Evolutionary conservation across 164 flowering plant genomes (phyloP).

Genomic region (Liquidambar formosana): DNA sequence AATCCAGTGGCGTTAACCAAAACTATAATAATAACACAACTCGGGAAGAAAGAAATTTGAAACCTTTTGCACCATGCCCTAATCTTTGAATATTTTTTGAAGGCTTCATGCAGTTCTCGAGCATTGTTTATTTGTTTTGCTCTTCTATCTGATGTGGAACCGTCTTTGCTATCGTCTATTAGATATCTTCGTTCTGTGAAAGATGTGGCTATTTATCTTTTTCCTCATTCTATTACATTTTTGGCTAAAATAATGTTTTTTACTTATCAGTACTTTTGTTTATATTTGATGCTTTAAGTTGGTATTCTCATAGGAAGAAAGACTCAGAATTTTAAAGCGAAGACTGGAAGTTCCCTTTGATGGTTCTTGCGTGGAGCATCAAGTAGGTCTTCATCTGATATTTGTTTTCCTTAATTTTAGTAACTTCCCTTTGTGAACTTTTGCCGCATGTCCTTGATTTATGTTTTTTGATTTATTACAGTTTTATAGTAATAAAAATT

Average conservation of each 20-base stretch:
- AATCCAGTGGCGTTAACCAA: too few relatives aligned
- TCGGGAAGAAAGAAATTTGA: too few relatives aligned
- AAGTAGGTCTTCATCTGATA: constrained; percentile 42
- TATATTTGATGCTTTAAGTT: neutral
- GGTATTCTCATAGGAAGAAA: constrained; percentile 60
- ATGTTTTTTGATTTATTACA: neutral
- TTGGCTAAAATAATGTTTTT: neutral
- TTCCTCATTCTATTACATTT: neutral
- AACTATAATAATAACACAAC: too few relatives aligned
- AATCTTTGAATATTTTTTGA: too few relatives aligned
- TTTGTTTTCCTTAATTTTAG: neutral
- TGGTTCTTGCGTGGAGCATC: constrained; percentile 76
- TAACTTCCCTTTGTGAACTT: neutral
- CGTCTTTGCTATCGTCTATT: too few relatives aligned
- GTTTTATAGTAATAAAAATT: neutral
- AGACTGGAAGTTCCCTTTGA: constrained; percentile 87
- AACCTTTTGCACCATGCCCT: too few relatives aligned
- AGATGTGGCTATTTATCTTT: too few relatives aligned
- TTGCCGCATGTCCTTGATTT: neutral
- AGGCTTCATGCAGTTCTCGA: too few relatives aligned
- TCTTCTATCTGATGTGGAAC: too few relatives aligned
- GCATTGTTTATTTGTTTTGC: too few relatives aligned
- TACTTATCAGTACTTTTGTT: neutral
- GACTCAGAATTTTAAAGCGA: constrained; percentile 60
- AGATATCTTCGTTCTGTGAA: too few relatives aligned